Base-by-base conservation (phyloP, 768 basidiomycete species). In the Coprinellus micaceus region DNA sequence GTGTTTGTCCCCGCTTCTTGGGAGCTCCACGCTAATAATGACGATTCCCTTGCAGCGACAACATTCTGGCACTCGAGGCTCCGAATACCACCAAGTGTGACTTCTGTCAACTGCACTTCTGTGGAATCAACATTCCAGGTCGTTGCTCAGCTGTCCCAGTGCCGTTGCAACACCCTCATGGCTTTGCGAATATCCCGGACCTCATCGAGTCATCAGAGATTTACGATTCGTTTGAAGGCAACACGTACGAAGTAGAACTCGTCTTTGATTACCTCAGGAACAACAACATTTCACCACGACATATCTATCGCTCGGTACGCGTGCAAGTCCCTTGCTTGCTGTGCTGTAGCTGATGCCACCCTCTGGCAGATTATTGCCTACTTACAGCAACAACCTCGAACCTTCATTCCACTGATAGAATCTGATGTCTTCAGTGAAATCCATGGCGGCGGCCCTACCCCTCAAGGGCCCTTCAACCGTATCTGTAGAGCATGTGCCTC, bases 1-100 rank as follows among this genome's bases (percentile, higher is more conserved):
- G 78, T 62, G n/a, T 13, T 33, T 28, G 17, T 59, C 22, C 4
- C 19, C 24, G 13, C 15, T 43, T 40, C 4, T 22, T 21, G n/a
- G 22, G 13, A 25, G 25, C 22, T 26, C 26, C 19, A 33, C 13
- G 13, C n/a, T 52, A 3, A 25, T 28, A 22, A 10, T 17, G n/a
- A 39, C 10, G 17, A 6, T 19, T 41, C 19, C 53, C 53, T 21
- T 58, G 13, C 49, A 91, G 89, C 64, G 91, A 92, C 70, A 89
- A 82, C 64, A 66, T 91, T 4, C 81, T 91, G 24, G 88, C 89
- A 25, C 69, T 86, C 2, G 75, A 72, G 29, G 89, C 91, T 12
- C 91, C 91, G 13, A 71, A 82, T 29, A 90, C 91, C n/a, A 82
- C 88, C 24, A 86, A 82, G 69, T 94, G 91, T 64, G 91, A 92